Base-by-base conservation (phyloP, 31 red algal genomes). In the Asparagopsis taxiformis region DNA sequence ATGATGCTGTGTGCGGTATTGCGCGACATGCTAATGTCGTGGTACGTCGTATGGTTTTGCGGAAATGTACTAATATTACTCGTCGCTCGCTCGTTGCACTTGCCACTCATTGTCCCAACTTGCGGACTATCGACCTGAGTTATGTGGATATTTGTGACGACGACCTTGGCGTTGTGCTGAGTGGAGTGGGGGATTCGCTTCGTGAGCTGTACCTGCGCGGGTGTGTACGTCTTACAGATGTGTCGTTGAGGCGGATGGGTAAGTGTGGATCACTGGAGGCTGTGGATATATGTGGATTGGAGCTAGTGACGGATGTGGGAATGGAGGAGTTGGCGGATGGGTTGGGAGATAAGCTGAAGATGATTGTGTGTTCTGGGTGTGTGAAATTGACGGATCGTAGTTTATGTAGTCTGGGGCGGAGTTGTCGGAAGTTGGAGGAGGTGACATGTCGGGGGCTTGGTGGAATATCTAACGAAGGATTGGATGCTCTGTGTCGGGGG, bases 401-500 rank as follows among this genome's bases (percentile, higher is more conserved):
- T 30, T 63, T 63, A 20, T 20, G 31, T 9, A 63, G 55, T 44
- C 29, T 77, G 41, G 73, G 59, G 25, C 29, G 55, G 1, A 64
- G 73, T 56, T 77, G 73, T 25, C 16, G 22, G 73, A 37, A 59
- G 28, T 50, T 77, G 57, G 55, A 77, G 57, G 52, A 37, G 16
- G 59, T 77, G 19, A 77, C 73, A 8, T 77, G 73, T 41, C 73
- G 73, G 28, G 29, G 55, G 56, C 35, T 77, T 37, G 43, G 38
- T 29, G 31, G 16, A 22, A 65, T 77, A 13, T 53, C 73, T 5
- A 77, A 77, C 52, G 58, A 51, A 39, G 73, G 73, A 3, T 56
- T 77, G 59, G 73, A 77, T 39, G 73, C 73, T 19, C 31, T 77
- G 57, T 77, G 73, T 26, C 35, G 73, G n/a, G 73, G 73, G 16